These are phyloP conservation scores for Casuarina glauca DNA, from an alignment of 306 rosid species.

Conservation along the genomic window DNA sequence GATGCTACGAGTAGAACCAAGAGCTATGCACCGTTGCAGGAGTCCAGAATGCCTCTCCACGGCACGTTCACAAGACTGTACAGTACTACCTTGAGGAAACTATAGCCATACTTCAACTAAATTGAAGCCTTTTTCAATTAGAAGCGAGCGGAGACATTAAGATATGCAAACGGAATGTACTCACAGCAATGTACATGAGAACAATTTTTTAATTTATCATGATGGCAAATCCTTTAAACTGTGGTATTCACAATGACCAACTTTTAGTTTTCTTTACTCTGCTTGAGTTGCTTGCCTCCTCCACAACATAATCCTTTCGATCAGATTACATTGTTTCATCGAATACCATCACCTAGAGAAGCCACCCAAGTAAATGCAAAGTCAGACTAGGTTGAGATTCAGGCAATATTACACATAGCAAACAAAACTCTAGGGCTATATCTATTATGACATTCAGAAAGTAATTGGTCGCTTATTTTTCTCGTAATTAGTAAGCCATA, in stretches of 20 bases:
- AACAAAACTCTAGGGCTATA: not conserved
- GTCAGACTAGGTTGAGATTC: slow-evolving; percentile 4
- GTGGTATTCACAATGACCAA: slow-evolving; percentile 54
- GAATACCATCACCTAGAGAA: slow-evolving; percentile 74
- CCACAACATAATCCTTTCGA: slow-evolving; percentile 41
- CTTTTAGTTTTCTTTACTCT: slow-evolving; percentile 31
- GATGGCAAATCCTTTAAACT: slow-evolving; percentile 40
- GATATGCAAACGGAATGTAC: slow-evolving; percentile 24
- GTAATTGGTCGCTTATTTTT: not conserved
- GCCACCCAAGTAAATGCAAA: not conserved
- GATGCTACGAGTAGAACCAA: not conserved
- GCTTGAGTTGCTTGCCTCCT: slow-evolving; percentile 45
- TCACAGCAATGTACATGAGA: slow-evolving; percentile 41
- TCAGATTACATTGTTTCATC: slow-evolving; percentile 72
- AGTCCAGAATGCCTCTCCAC: not conserved
- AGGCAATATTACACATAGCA: not conserved
- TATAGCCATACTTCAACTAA: slow-evolving; percentile 29
- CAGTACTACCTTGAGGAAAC: slow-evolving; percentile 26
- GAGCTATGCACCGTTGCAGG: not conserved
- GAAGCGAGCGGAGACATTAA: slow-evolving; percentile 1
- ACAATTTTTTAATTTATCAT: slow-evolving; percentile 27
- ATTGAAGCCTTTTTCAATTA: slow-evolving; percentile 24
- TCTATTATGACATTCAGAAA: not conserved
- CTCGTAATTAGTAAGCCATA: not conserved
- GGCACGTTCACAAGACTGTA: not conserved